Evolutionary conservation across 495 filamentous ascomycete genomes (phyloP).

Genomic region (Trichoderma virens): DNA sequence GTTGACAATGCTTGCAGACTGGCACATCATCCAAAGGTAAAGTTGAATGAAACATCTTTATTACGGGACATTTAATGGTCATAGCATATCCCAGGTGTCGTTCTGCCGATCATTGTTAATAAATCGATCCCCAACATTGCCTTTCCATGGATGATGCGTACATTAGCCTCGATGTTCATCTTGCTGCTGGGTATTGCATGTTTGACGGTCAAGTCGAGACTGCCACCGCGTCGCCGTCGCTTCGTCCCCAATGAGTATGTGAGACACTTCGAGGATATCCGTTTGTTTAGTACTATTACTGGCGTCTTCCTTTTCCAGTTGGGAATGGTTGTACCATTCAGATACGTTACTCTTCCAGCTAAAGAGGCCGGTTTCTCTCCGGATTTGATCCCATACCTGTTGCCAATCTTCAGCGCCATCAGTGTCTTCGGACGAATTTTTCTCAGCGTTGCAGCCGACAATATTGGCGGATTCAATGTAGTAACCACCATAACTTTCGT

Average conservation of each 20-base stretch:
- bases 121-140: constrained; percentile 55
- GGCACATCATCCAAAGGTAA: too few species aligned
- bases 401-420: constrained; percentile 66
- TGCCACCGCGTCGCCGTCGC: constrained; percentile 49
- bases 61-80: too few species aligned
- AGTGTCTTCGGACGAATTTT: constrained; percentile 68
- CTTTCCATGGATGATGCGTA: constrained; percentile 68
- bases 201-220: constrained; percentile 55
- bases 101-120: constrained; percentile 65
- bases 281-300: constrained; percentile 43
- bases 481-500: constrained; percentile 56
- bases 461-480: constrained; percentile 64
- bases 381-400: constrained; percentile 52
- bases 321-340: constrained; percentile 68
- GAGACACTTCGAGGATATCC: constrained; percentile 49
- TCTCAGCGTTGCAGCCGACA: constrained; percentile 65
- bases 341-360: constrained; percentile 57
- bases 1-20: too few species aligned
- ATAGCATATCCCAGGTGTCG: constrained; percentile 57
- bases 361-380: constrained; percentile 50
- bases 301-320: constrained; percentile 59
- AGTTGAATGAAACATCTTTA: too few species aligned
- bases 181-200: constrained; percentile 53
- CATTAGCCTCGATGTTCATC: constrained; percentile 61
- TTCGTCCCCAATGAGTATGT: constrained; percentile 50